These are phyloP conservation scores for Cyberlindnera lachancei DNA, from an alignment of 805 yeast species.

Conservation along the genomic window DNA sequence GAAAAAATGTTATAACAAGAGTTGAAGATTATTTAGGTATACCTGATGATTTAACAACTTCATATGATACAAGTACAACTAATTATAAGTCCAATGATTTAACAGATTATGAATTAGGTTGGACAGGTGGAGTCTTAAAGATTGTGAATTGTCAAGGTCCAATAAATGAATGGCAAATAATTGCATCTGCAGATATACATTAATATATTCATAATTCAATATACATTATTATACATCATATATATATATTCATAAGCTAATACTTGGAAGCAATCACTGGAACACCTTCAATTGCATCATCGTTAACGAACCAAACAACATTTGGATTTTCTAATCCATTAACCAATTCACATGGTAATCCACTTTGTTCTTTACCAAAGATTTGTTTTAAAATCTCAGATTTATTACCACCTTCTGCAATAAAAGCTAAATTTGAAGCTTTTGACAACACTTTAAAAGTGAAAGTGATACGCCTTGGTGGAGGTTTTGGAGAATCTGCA, in stretches of 20 bases:
- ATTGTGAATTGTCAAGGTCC: slow-evolving; percentile 69
- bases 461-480: slow-evolving; percentile 84
- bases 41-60: slow-evolving; percentile 8
- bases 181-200: slow-evolving; percentile 40
- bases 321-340: slow-evolving; percentile 47
- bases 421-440: slow-evolving; percentile 55
- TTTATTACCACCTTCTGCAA: slow-evolving; percentile 86
- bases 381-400: slow-evolving; percentile 65
- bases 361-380: slow-evolving; percentile 42
- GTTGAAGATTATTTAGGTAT: slow-evolving; percentile 55
- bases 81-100: slow-evolving; percentile 16
- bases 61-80: no score
- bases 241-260: slow-evolving; percentile 5
- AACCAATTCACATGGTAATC: slow-evolving; percentile 70
- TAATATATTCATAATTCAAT: no score
- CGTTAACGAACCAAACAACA: slow-evolving; percentile 82
- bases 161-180: slow-evolving; percentile 56
- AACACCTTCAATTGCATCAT: slow-evolving; percentile 66
- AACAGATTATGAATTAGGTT: slow-evolving; percentile 32
- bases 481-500: slow-evolving; percentile 87
- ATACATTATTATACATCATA: no score
- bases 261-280: slow-evolving; percentile 21
- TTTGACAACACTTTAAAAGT: slow-evolving; percentile 66
- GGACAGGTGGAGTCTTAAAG: slow-evolving; percentile 58
- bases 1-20: slow-evolving; percentile 55